Percentiles rank a stretch among this genome's conserved stretches.
Conservation (phyloP, 164 flowering plant species). For the Euptelea pleiosperma region DNA sequence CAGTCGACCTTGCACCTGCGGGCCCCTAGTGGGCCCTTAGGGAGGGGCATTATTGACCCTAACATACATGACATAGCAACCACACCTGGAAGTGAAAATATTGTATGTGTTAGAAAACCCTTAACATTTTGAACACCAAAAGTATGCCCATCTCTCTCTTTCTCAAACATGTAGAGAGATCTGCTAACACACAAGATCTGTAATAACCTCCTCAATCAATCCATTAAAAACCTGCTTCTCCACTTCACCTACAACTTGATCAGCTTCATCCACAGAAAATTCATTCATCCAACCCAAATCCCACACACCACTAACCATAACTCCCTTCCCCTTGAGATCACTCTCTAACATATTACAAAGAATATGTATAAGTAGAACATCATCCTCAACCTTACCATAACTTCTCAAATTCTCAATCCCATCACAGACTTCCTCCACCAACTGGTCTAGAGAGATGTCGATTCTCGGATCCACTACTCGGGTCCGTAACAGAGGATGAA, state of each 20-base stretch:
- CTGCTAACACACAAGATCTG: constrained; percentile 21
- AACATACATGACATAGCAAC: constrained; percentile 8
- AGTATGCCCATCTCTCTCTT: too few relatives aligned
- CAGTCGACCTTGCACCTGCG: too few relatives aligned
- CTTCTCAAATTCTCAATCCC: constrained; percentile 45
- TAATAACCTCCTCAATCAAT: constrained; percentile 51
- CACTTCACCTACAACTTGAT: constrained; percentile 37
- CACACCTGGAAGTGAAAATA: not conserved
- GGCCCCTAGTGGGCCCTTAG: too few relatives aligned
- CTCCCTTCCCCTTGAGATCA: constrained; percentile 46
- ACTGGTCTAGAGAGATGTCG: constrained; percentile 31
- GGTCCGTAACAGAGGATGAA: constrained; percentile 5
- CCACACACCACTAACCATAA: constrained; percentile 45
- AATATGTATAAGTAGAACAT: constrained; percentile 24
- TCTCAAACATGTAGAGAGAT: not conserved
- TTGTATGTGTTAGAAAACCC: not conserved
- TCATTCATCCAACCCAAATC: constrained; percentile 56
- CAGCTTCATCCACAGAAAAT: constrained; percentile 41
- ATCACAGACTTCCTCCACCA: constrained; percentile 51
- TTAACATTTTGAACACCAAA: not conserved
- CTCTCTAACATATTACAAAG: constrained; percentile 38
- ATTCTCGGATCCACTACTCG: constrained; percentile 3
- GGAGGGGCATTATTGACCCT: too few relatives aligned
- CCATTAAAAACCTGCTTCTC: constrained; percentile 46
- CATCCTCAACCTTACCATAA: constrained; percentile 26